phyloP scores from a whole-genome alignment of 2,329 filamentous ascomycete species.

The Epicoccum nigrum region DNA sequence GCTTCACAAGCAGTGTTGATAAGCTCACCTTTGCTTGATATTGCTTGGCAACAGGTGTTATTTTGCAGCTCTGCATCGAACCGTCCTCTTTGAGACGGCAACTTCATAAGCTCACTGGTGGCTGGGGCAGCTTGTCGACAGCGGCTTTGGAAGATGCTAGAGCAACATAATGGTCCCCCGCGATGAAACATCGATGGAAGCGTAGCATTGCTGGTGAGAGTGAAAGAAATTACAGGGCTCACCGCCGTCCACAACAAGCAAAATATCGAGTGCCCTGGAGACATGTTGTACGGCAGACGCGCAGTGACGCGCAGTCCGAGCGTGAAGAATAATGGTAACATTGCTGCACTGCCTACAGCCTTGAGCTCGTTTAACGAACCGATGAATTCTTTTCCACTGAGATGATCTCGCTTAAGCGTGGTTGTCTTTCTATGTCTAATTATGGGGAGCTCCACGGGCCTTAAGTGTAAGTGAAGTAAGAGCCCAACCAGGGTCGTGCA shows the following conservation, averaged over 20 bases:
- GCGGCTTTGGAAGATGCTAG: background rate
- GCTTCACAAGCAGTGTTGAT: conserved; percentile 15
- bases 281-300: background rate
- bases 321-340: conserved; percentile 1
- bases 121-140: background rate
- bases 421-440: conserved; percentile 25
- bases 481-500: background rate
- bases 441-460: background rate
- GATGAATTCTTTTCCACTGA: background rate
- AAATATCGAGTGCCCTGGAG: background rate
- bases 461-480: background rate
- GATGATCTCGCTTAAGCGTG: background rate
- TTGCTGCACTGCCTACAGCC: background rate
- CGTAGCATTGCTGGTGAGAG: background rate
- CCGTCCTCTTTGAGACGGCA: conserved; percentile 25
- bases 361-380: background rate
- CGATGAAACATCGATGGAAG: background rate
- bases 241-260: background rate
- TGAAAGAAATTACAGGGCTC: background rate
- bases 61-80: conserved; percentile 16
- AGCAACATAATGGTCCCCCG: background rate
- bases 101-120: conserved; percentile 12
- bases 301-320: background rate
- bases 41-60: conserved; percentile 10
- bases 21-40: conserved; percentile 20